Percentiles rank a stretch among this genome's conserved stretches.
phyloP scores from a whole-genome alignment of 1,284 basidiomycete genomes.

The Ustilago vetiveriae region DNA sequence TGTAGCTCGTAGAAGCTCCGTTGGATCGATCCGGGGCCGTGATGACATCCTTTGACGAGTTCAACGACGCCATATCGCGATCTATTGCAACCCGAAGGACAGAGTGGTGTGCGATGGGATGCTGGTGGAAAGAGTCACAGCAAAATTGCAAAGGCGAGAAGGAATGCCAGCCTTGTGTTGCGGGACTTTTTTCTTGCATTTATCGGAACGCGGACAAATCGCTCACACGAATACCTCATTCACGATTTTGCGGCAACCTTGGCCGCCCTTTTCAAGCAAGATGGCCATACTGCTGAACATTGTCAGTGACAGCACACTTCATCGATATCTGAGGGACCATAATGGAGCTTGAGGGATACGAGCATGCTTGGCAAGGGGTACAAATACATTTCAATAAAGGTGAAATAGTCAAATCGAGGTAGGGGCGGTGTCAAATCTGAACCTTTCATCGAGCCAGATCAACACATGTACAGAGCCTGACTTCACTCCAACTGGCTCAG shows the following conservation, averaged over 20 bases:
- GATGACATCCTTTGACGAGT: not conserved
- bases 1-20: constrained; percentile 35
- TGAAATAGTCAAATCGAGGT: no score
- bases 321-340: no score
- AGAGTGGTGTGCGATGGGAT: no score
- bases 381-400: constrained; percentile 19
- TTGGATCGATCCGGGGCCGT: not conserved
- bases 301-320: no score
- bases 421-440: no score
- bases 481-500: constrained; percentile 16
- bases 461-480: not conserved
- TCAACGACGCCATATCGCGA: constrained; percentile 20
- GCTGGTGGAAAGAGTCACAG: not conserved
- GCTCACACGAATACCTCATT: not conserved
- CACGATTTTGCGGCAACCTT: no score
- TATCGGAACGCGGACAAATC: constrained; percentile 30
- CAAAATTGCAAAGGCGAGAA: not conserved
- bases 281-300: no score
- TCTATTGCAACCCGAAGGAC: no score
- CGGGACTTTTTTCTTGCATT: not conserved
- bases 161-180: not conserved
- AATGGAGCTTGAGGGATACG: not conserved
- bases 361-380: constrained; percentile 6
- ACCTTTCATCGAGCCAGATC: not conserved
- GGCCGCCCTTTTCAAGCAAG: no score